phyloP scores from a whole-genome alignment of 768 basidiomycete species.

The Pleurotus djamor region DNA sequence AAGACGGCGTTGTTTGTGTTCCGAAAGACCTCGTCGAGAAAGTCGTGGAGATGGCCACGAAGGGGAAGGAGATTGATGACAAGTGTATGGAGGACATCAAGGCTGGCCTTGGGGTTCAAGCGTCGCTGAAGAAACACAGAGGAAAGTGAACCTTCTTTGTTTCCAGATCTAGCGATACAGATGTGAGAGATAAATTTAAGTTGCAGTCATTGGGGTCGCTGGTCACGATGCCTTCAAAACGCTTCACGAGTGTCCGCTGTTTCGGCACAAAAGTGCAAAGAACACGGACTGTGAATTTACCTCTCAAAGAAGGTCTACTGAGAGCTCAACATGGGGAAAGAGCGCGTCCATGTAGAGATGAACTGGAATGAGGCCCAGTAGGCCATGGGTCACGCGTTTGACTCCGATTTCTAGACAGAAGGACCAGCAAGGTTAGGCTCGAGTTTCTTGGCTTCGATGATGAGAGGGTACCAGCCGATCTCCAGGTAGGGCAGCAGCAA shows the following conservation, averaged over 20 bases:
- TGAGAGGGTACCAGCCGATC: too few species aligned
- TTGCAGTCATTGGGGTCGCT: too few species aligned
- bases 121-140: slow-evolving; percentile 76
- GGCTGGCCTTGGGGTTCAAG: slow-evolving; percentile 70
- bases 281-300: slow-evolving; percentile 68
- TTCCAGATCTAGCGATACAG: slow-evolving; percentile 10
- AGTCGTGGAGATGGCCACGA: slow-evolving; percentile 57
- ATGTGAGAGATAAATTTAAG: not conserved
- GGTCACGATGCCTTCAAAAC: too few species aligned
- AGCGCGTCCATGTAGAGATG: slow-evolving; percentile 98
- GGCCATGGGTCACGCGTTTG: slow-evolving; percentile 19
- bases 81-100: slow-evolving; percentile 73
- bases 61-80: slow-evolving; percentile 64
- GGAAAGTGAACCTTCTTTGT: too few species aligned
- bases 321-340: slow-evolving; percentile 76
- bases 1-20: slow-evolving; percentile 87
- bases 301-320: slow-evolving; percentile 60
- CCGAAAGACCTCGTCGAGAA: slow-evolving; percentile 48
- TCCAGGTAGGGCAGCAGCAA: too few species aligned
- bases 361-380: slow-evolving; percentile 64
- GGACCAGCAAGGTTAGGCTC: slow-evolving; percentile 92
- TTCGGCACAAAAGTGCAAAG: not conserved
- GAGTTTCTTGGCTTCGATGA: too few species aligned
- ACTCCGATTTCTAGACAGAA: slow-evolving; percentile 89
- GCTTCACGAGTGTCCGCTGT: not conserved